phyloP scores from a whole-genome alignment of 2,329 filamentous ascomycete species.

The Knoxdaviesia proteae region DNA sequence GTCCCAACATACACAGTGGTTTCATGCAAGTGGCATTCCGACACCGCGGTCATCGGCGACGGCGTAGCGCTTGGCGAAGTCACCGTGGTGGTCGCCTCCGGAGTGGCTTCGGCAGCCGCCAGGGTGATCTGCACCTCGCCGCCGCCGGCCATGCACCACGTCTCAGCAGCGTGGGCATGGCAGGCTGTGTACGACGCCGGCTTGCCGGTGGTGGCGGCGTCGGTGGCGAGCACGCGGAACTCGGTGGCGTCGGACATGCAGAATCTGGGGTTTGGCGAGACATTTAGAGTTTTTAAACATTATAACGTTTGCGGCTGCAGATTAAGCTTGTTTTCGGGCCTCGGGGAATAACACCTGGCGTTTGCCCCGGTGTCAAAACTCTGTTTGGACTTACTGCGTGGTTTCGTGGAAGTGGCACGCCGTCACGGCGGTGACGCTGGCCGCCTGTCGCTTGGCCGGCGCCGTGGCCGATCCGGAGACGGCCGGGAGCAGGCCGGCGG shows the following conservation, averaged over 20 bases:
- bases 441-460: not conserved
- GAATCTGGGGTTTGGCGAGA: conserved; percentile 12
- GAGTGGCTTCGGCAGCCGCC: conserved; percentile 5
- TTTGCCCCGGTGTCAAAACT: too few relatives aligned
- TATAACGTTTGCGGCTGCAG: not conserved
- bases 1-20: conserved; percentile 14
- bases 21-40: conserved; percentile 20
- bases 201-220: conserved; percentile 31
- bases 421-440: conserved; percentile 16
- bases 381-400: conserved; percentile 14
- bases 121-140: conserved; percentile 20
- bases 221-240: conserved; percentile 21
- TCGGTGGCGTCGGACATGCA: conserved; percentile 22
- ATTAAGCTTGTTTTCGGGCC: too few relatives aligned
- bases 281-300: not conserved
- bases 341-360: too few relatives aligned
- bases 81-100: conserved; percentile 4
- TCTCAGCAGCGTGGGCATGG: conserved; percentile 36
- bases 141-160: conserved; percentile 27
- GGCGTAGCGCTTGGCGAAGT: not conserved
- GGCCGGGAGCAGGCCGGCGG: too few relatives aligned
- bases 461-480: too few relatives aligned
- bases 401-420: conserved; percentile 20
- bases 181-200: conserved; percentile 44
- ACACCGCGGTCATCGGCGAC: conserved; percentile 15